Evolutionary conservation across 805 yeast genomes (phyloP).

Genomic region (Metschnikowia continentalis): DNA sequence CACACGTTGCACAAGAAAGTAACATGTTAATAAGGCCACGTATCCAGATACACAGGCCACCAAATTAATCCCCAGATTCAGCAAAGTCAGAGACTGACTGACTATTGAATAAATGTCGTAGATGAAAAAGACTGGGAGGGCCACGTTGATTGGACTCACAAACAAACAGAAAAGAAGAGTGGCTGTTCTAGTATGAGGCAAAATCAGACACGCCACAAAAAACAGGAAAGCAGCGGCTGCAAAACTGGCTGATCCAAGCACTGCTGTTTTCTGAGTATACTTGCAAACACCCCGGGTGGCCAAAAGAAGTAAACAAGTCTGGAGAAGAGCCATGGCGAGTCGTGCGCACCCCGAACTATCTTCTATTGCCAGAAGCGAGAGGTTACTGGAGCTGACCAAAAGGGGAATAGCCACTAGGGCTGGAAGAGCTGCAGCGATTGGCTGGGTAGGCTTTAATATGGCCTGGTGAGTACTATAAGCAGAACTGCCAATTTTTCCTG

Average conservation of each 20-base stretch:
- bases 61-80: background rate
- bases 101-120: slow-evolving; percentile 21
- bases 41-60: slow-evolving; percentile 18
- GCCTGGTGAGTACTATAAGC: too few relatives aligned
- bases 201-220: slow-evolving; percentile 20
- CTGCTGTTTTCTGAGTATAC: slow-evolving; percentile 4
- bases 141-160: slow-evolving; percentile 27
- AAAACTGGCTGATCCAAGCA: slow-evolving; percentile 12
- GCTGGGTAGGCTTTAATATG: background rate
- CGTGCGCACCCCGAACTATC: slow-evolving; percentile 6
- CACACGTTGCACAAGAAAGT: slow-evolving; percentile 9
- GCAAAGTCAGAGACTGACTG: background rate
- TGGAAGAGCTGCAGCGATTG: slow-evolving; percentile 28
- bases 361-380: slow-evolving; percentile 15
- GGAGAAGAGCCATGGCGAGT: slow-evolving; percentile 17
- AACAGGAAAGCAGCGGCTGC: slow-evolving; percentile 20
- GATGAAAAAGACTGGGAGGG: slow-evolving; percentile 26
- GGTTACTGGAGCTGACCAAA: slow-evolving; percentile 23
- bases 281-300: slow-evolving; percentile 15
- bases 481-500: too few relatives aligned
- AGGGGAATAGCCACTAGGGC: slow-evolving; percentile 31
- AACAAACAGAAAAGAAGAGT: slow-evolving; percentile 28
- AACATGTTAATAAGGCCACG: slow-evolving; percentile 16
- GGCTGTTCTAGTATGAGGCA: slow-evolving; percentile 24
- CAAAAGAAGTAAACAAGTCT: slow-evolving; percentile 20